These are phyloP conservation scores for Colletotrichum camelliae DNA, from an alignment of 2,329 filamentous ascomycete species.

Conservation along the genomic window DNA sequence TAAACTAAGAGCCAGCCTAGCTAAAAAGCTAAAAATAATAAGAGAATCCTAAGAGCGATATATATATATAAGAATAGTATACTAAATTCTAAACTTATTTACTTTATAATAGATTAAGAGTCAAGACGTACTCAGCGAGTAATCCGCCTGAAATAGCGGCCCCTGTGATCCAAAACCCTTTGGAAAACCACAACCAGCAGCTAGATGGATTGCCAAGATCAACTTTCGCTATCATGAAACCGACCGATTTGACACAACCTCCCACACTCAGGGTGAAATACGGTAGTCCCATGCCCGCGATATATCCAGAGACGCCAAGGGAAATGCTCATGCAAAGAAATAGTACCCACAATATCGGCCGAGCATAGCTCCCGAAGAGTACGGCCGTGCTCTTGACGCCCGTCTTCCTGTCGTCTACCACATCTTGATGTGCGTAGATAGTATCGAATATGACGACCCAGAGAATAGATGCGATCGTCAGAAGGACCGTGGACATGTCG, in stretches of 20 bases:
- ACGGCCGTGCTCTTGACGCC: slow-evolving; percentile 39
- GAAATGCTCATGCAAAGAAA: background rate
- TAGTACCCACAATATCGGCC: background rate
- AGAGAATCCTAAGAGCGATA: too few species aligned
- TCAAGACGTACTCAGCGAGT: too few species aligned
- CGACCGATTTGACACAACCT: background rate
- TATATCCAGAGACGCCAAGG: background rate
- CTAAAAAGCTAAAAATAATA: too few species aligned
- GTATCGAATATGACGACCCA: slow-evolving; percentile 41
- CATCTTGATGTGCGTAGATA: slow-evolving; percentile 40
- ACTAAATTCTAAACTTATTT: too few species aligned
- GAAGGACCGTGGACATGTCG: slow-evolving; percentile 27
- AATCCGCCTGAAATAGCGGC: too few species aligned
- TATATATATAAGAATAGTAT: too few species aligned
- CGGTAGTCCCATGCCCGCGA: background rate
- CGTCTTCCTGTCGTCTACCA: slow-evolving; percentile 34
- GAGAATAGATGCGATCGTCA: slow-evolving; percentile 32
- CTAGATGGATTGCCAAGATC: too few species aligned
- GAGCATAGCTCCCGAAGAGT: slow-evolving; percentile 23
- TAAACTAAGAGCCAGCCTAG: too few species aligned
- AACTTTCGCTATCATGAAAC: background rate
- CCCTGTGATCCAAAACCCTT: too few species aligned
- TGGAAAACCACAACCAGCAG: too few species aligned
- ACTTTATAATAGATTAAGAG: too few species aligned
- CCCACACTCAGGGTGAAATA: background rate